Base-by-base conservation (phyloP, 495 filamentous ascomycete species). In the Durotheca rogersii region DNA sequence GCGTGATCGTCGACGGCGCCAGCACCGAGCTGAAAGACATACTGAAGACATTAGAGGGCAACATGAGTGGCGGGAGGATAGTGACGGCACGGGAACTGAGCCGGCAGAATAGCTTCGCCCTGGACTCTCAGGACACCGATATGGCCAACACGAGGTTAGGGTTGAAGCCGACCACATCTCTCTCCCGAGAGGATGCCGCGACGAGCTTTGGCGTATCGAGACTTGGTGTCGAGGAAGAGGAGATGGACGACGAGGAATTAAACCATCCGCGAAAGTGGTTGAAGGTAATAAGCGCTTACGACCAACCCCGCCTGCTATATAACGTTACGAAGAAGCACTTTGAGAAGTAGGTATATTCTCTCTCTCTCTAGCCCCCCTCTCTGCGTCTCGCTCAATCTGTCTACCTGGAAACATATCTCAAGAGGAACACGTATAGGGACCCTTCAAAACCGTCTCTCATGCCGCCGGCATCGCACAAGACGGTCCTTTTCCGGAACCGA, bases 251-350 rank as follows among this genome's bases (percentile, higher is more conserved):
- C 5, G 77, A 83, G 6, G 52, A 71, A 0, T 47, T 73, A 7
- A 75, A 73, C 14, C 83, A 94, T 60, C 79, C 85, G 0, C 77
- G 89, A 47, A 77, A 77, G 41, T 95, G 88, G 88, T 66, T 94
- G 12, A 90, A 86, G 59, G 76, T 90, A 2, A 73, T 92, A 21
- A 76, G 77, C 34, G 89, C 90, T 7, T 92, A 86, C 67, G 82
- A 90, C n/a, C 88, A 94, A 67, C 94, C 94, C 31, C 81, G 89
- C 30, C 72, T 92, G 56, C 70, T 83, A 16, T 98, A 96, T 66
- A 95, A 95, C 60, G 77, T 83, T 15, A 76, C 77, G 15, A 95
- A 94, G 72, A 96, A 92, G 62, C 86, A 95, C 60, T 97, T 98
- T 60, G 90, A 96, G 56, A 81, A 67, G 84, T 84, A 58, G 15